Evolutionary conservation across 192 early-diverging fungal species (phyloP), one percentile per base, ranked within the genome.

Genomic region (Lobosporangium transversale): DNA sequence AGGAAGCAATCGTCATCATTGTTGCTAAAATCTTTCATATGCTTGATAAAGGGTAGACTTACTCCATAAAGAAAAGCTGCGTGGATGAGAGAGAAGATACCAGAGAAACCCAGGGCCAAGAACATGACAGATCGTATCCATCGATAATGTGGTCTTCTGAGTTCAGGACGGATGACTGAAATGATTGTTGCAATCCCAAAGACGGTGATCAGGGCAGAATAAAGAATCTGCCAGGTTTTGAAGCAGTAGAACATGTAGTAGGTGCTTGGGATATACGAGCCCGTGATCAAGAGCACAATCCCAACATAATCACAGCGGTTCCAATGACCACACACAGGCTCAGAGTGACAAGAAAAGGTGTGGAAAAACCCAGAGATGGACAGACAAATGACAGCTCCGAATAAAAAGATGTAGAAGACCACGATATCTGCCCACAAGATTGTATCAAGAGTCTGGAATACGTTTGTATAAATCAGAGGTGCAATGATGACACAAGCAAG

Each of bases 271-370:
- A 75, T 83, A 55, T 81, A 86, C 14, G 85, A 86, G 26, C 88
- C 85, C 64, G 91, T 86, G 52, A 94, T 95, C 43, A 96, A 82
- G 20, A 87, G 69, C 26, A 94, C 92, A 62, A 97, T 98, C 14
- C 95, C 95, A 21, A 92, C 85, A 85, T 96, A 98, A 78, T 97
- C 96, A 57, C 92, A 92, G 70, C 93, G 88, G 84, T 95, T 98
- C 91, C 92, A 95, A 4, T 75, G 73, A 53, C 56, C 44, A 2
- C 53, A 53, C 17, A 76, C 90, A 4, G 57, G 64, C 42, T 87
- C 86, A 45, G 95, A 97, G 79, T 97, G 95, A 71, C 94, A 97
- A 8, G 85, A 85, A 44, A 93, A 92, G 14, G 88, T 81, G 78
- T 97, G 95, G 79, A 92, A 97, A 23, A 81, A 71, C 3, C 91